phyloP scores from a whole-genome alignment of 2,329 filamentous ascomycete species.

The Colletotrichum lupini region DNA sequence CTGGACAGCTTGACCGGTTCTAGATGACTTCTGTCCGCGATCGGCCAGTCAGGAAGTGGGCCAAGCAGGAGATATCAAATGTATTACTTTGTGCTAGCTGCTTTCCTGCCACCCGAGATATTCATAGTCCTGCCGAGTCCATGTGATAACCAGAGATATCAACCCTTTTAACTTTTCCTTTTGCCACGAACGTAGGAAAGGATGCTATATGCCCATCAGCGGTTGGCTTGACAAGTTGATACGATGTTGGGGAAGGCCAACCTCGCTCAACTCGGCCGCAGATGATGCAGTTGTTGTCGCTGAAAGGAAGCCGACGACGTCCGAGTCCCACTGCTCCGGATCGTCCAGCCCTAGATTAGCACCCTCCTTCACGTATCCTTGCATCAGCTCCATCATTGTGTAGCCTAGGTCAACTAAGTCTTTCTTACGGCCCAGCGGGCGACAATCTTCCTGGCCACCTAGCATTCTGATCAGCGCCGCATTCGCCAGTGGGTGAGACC shows the following conservation, averaged over 20 bases:
- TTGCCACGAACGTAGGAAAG: conserved; percentile 4
- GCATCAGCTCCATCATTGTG: not conserved
- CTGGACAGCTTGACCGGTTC: too few species aligned
- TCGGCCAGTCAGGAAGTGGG: too few species aligned
- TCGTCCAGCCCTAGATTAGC: not conserved
- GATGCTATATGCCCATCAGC: not conserved
- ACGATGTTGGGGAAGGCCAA: not conserved
- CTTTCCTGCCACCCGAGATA: conserved; percentile 10
- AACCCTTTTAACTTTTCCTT: conserved; percentile 14
- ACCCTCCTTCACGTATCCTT: conserved; percentile 5
- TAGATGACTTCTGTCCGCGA: too few species aligned
- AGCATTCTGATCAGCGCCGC: not conserved
- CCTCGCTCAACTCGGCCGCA: not conserved
- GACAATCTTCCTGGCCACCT: conserved; percentile 6
- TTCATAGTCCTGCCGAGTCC: conserved; percentile 3
- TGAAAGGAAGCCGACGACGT: conserved; percentile 1
- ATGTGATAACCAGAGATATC: conserved; percentile 7
- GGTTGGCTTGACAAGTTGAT: not conserved
- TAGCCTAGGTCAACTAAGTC: conserved; percentile 1
- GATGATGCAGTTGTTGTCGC: conserved; percentile 1
- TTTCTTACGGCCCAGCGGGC: not conserved
- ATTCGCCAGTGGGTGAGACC: not conserved
- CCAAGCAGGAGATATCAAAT: too few species aligned
- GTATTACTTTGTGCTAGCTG: not conserved
- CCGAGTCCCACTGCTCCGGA: conserved; percentile 2